Evolutionary conservation across 352 stramenopile genomes (phyloP), one percentile per base, ranked within the genome.

Genomic region (Phytophthora cryptogea): DNA sequence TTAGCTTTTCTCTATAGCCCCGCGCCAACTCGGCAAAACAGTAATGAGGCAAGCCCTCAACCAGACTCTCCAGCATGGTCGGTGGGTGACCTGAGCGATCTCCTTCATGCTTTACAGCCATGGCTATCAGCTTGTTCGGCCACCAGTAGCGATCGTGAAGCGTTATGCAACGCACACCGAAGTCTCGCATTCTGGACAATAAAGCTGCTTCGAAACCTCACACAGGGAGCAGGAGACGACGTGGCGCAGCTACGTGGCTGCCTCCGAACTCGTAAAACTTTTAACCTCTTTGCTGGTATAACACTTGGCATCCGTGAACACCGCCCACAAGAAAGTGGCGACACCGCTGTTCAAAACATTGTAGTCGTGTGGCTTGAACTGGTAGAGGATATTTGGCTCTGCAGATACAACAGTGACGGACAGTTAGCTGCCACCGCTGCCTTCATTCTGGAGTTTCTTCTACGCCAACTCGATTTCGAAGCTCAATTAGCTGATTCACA

Each of bases 131-230:
- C 14, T 10, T 40, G 5, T 54, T 41, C 8, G n/a, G 28, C 20
- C 44, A 27, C 13, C 11, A 51, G 5, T 36, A 45, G 31, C n/a
- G 17, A 20, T 8, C 46, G 6, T 39, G 54, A 8, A 28, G 13
- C 20, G 2, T 23, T 2, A 23, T 23, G 20, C 20, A 48, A 16
- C 32, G 8, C 8, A 14, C 17, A 58, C 26, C 28, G 17, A 10
- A 59, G 51, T 40, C 41, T 76, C n/a, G 31, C 33, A 0, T 66
- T 70, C 13, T 81, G 72, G 66, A 56, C 42, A 36, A 43, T 81
- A 8, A 72, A 72, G 42, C 50, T 81, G 4, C 41, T 81, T n/a
- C 55, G 66, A 0, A 78, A 72, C 35, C 62, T 81, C 14, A 67
- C 64, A 0, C 52, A 46, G n/a, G 23, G 28, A 20, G n/a, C 32